Conservation (phyloP, 176 grass and related monocot species). For the Triticum timopheevii region DNA sequence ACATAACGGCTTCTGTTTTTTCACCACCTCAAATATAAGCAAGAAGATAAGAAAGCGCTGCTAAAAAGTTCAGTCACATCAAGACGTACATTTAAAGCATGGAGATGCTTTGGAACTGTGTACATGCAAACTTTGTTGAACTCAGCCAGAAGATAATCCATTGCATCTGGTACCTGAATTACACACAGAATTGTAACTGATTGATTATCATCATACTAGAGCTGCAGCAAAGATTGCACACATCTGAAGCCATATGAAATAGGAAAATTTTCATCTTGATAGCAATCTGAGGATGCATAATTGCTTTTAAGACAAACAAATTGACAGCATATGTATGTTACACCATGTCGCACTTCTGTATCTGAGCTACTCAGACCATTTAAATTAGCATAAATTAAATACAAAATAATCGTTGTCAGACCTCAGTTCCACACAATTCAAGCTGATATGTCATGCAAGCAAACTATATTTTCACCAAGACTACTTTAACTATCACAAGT, state of each 20-base stretch:
- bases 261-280: background rate
- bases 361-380: background rate
- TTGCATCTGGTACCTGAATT: slow-evolving; percentile 62
- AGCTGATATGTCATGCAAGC: slow-evolving; percentile 6
- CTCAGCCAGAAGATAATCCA: slow-evolving; percentile 90
- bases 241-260: background rate
- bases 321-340: background rate
- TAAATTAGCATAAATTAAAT: slow-evolving; percentile 4
- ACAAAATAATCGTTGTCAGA: background rate
- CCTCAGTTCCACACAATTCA: background rate
- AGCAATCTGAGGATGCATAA: background rate
- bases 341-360: background rate
- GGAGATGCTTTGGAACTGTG: slow-evolving; percentile 91
- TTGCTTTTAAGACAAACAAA: background rate
- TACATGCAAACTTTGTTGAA: slow-evolving; percentile 93
- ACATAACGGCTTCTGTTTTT: background rate
- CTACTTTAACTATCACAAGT: slow-evolving; percentile 11
- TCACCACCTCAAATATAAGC: slow-evolving; percentile 9
- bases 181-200: slow-evolving; percentile 15
- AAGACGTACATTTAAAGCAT: slow-evolving; percentile 82
- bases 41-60: slow-evolving; percentile 1
- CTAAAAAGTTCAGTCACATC: background rate
- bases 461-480: slow-evolving; percentile 9
- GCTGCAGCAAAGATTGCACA: background rate
- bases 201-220: slow-evolving; percentile 12